Percentiles rank a stretch among this genome's conserved stretches.
Conservation (phyloP, 768 basidiomycete species). For the Tulasnella sp. region DNA sequence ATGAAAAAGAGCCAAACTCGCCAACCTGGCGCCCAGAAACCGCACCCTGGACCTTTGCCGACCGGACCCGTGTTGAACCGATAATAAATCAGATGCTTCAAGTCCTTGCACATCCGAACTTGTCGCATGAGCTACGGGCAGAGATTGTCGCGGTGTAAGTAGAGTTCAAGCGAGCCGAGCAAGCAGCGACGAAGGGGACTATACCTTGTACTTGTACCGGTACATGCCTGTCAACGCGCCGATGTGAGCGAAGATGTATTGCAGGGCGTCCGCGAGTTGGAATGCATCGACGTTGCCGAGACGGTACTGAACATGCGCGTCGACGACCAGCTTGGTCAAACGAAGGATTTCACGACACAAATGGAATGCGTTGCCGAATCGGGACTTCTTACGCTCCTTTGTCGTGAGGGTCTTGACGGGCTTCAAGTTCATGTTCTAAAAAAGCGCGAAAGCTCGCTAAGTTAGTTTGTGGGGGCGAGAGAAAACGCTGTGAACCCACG, state of each 20-base stretch:
- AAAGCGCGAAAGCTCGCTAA: neutral
- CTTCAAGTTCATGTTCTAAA: constrained; percentile 88
- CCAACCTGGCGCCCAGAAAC: constrained; percentile 99
- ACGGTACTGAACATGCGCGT: constrained; percentile 97
- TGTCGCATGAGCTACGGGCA: constrained; percentile 82
- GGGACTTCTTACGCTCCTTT: constrained; percentile 98
- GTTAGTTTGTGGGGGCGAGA: neutral
- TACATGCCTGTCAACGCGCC: constrained; percentile 99
- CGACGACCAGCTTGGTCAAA: constrained; percentile 95
- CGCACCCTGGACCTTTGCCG: constrained; percentile 96
- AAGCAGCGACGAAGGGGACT: constrained; percentile 17
- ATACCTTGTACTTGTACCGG: constrained; percentile 96
- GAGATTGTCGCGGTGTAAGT: neutral
- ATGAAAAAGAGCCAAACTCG: constrained; percentile 99
- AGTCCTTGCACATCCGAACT: constrained; percentile 98
- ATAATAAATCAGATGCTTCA: constrained; percentile 97
- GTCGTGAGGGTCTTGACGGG: constrained; percentile 79
- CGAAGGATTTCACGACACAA: constrained; percentile 95
- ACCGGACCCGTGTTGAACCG: constrained; percentile 99
- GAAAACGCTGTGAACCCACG: constrained; percentile 20
- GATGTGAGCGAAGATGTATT: constrained; percentile 95
- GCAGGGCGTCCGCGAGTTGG: constrained; percentile 95
- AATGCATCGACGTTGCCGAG: constrained; percentile 98
- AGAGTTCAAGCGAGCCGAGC: too few species aligned
- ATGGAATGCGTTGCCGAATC: constrained; percentile 99